These are phyloP conservation scores for Phytophthora fragariaefolia DNA, from an alignment of 352 stramenopile genomes.

Conservation along the genomic window DNA sequence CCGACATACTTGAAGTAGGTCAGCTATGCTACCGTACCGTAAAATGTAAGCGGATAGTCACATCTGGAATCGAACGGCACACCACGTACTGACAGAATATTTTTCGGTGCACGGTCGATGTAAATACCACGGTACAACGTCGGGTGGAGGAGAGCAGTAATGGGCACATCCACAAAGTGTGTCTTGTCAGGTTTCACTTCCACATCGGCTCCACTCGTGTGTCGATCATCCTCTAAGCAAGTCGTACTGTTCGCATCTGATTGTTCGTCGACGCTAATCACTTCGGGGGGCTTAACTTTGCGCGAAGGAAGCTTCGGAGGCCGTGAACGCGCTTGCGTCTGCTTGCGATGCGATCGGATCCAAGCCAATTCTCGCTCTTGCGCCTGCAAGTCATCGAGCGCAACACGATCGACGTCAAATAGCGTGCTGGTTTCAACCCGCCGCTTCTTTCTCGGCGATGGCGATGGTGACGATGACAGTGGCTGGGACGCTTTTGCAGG, in stretches of 20 bases:
- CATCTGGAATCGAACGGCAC: conserved; percentile 25
- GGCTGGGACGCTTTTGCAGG: not conserved
- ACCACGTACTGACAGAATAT: conserved; percentile 24
- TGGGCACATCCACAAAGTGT: not conserved
- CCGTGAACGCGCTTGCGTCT: conserved; percentile 16
- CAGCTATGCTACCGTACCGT: conserved; percentile 34
- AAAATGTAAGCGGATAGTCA: conserved; percentile 38
- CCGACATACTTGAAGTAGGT: not conserved
- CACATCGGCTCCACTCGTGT: not conserved
- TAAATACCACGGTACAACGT: conserved; percentile 42
- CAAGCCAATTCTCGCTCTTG: conserved; percentile 51
- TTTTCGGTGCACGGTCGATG: conserved; percentile 27
- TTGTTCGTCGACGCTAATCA: conserved; percentile 23
- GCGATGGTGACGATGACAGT: conserved; percentile 3
- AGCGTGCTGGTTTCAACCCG: conserved; percentile 2
- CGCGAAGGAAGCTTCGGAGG: conserved; percentile 3
- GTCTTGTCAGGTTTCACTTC: conserved; percentile 2
- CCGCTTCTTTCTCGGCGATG: conserved; percentile 32
- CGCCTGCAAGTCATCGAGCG: conserved; percentile 44
- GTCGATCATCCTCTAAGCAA: conserved; percentile 11
- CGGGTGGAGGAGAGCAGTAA: conserved; percentile 27
- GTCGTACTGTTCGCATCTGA: conserved; percentile 15
- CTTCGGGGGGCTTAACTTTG: conserved; percentile 21
- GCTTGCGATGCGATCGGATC: conserved; percentile 38
- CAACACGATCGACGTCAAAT: conserved; percentile 35